A percentile compares a stretch with the other conserved stretches of the same genome.
Evolutionary conservation across 768 basidiomycete species (phyloP).

Genomic region (Lyophyllum atratum): DNA sequence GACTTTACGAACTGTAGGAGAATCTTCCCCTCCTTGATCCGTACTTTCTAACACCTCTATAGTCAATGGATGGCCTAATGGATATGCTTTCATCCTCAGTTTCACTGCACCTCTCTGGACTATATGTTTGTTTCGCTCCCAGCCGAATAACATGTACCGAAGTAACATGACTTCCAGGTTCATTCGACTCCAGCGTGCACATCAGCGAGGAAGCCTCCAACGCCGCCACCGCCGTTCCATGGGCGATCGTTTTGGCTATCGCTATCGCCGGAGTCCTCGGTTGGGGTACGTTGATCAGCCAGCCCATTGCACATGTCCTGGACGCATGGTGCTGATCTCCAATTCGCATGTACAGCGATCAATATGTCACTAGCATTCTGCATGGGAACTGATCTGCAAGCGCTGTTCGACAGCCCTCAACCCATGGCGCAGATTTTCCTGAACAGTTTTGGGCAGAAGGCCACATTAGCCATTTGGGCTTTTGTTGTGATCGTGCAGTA

Average conservation of each 20-base stretch:
- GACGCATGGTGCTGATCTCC: background rate
- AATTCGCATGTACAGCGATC: slow-evolving; percentile 37
- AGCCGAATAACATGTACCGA: background rate
- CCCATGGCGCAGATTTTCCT: slow-evolving; percentile 66
- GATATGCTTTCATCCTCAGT: slow-evolving; percentile 55
- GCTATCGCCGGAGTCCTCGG: slow-evolving; percentile 62
- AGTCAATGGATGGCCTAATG: slow-evolving; percentile 61
- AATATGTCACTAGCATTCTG: slow-evolving; percentile 68
- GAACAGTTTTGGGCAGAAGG: slow-evolving; percentile 42
- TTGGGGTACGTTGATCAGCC: slow-evolving; percentile 44
- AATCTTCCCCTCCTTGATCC: background rate
- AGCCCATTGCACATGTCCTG: background rate
- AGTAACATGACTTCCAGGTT: slow-evolving; percentile 23
- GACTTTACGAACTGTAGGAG: slow-evolving; percentile 58
- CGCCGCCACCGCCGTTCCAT: slow-evolving; percentile 71
- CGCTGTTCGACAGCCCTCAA: slow-evolving; percentile 46
- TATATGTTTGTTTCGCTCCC: slow-evolving; percentile 30
- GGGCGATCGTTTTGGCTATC: slow-evolving; percentile 63
- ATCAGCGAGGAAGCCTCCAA: slow-evolving; percentile 76
- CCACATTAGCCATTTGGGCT: slow-evolving; percentile 39
- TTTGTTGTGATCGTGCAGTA: slow-evolving; percentile 43
- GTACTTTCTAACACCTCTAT: background rate
- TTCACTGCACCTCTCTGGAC: slow-evolving; percentile 49
- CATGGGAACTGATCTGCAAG: slow-evolving; percentile 56
- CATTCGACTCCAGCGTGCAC: slow-evolving; percentile 60